Evolutionary conservation across 139 green algal genomes (phyloP).

Genomic region (Spirogloea muscicola): DNA sequence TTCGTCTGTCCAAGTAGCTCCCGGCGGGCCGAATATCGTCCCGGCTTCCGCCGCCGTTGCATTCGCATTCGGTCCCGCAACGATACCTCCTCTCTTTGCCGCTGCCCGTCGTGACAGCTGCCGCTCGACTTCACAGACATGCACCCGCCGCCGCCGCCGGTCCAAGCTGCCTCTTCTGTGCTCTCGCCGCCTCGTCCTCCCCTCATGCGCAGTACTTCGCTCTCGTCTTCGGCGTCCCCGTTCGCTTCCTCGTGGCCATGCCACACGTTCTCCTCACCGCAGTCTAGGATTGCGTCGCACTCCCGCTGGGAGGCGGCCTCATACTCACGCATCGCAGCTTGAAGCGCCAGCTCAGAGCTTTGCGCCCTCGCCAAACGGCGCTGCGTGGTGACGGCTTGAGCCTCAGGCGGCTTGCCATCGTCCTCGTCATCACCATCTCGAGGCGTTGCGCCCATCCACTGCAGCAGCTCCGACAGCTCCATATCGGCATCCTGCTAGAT

Average conservation of each 20-base stretch:
- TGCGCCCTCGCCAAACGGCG: neutral
- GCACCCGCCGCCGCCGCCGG: no score
- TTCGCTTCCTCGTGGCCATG: neutral
- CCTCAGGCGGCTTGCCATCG: no score
- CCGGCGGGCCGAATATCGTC: no score
- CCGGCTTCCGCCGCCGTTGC: neutral
- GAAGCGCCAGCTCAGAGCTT: neutral
- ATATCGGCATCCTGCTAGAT: neutral
- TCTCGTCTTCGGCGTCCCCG: conserved; percentile 1
- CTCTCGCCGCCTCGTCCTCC: neutral
- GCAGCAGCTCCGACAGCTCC: neutral
- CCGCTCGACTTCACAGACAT: no score
- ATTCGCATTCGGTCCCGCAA: conserved; percentile 23
- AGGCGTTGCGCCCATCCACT: neutral
- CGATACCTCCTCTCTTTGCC: conserved; percentile 6
- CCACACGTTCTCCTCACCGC: neutral
- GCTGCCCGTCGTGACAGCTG: neutral
- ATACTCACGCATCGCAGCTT: neutral
- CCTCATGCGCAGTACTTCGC: neutral
- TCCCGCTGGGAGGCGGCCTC: neutral
- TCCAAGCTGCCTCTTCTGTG: no score
- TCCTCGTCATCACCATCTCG: no score
- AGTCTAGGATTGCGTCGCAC: conserved; percentile 17
- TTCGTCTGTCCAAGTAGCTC: no score
- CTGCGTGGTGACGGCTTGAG: no score